A percentile compares a stretch with the other conserved stretches of the same genome.
These are phyloP conservation scores for Eutypella sp. DNA, from an alignment of 2,329 filamentous ascomycete genomes.

Conservation along the genomic window DNA sequence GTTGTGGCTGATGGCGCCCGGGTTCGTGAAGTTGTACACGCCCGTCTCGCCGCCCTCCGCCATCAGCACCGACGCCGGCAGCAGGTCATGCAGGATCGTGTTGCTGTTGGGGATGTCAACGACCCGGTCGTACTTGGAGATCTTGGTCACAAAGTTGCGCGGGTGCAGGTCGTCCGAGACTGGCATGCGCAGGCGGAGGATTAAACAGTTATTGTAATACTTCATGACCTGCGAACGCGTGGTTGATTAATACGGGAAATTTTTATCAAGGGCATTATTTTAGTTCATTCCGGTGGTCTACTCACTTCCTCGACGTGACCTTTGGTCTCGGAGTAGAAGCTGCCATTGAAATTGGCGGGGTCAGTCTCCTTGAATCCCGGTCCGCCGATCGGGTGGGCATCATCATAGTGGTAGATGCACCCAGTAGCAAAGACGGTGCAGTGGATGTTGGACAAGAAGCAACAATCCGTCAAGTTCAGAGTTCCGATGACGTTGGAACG, in stretches of 20 bases:
- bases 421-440: constrained; percentile 63
- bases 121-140: constrained; percentile 58
- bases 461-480: constrained; percentile 58
- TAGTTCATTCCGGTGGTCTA: constrained; percentile 2
- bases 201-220: constrained; percentile 55
- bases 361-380: constrained; percentile 58
- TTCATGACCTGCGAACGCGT: constrained; percentile 48
- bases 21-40: constrained; percentile 67
- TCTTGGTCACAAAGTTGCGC: constrained; percentile 67
- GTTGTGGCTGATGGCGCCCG: constrained; percentile 66
- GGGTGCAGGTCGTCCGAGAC: constrained; percentile 62
- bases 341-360: constrained; percentile 59
- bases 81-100: constrained; percentile 59
- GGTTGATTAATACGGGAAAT: too few species aligned
- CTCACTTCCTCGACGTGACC: constrained; percentile 58
- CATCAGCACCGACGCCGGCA: constrained; percentile 56
- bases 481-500: constrained; percentile 63
- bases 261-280: too few species aligned
- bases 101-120: constrained; percentile 67
- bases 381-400: constrained; percentile 54
- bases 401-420: constrained; percentile 63
- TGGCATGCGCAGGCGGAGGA: constrained; percentile 65
- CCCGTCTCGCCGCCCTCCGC: constrained; percentile 58
- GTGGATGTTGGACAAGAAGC: constrained; percentile 54
- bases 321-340: constrained; percentile 66